These are phyloP conservation scores for Anisodus tanguticus DNA, from an alignment of 257 asterid genomes.

Conservation along the genomic window DNA sequence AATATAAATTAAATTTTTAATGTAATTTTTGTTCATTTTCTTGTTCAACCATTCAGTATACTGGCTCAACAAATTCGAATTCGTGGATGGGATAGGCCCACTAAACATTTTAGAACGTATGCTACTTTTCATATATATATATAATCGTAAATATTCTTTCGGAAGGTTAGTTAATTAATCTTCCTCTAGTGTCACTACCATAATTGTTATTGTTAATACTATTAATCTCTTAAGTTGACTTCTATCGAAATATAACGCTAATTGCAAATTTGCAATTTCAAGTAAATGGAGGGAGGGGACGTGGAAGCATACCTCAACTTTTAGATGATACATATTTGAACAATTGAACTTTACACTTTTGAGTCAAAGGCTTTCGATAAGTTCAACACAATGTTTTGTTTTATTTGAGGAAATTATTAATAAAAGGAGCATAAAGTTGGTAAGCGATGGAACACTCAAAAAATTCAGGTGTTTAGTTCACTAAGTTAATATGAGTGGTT, in stretches of 20 bases:
- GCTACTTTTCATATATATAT: no score
- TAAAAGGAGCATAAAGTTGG: constrained; percentile 16
- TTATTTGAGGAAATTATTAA: not conserved
- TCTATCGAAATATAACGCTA: not conserved
- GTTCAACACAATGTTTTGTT: not conserved
- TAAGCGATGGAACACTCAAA: not conserved
- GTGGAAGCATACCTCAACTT: not conserved
- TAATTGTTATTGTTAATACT: no score
- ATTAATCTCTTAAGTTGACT: not conserved
- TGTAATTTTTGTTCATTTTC: no score
- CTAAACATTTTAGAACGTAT: no score
- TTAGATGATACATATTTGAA: constrained; percentile 10
- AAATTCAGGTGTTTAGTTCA: not conserved
- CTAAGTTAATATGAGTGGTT: not conserved
- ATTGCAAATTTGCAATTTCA: not conserved
- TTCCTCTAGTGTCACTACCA: no score
- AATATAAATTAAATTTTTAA: no score
- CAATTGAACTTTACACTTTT: not conserved
- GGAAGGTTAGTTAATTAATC: no score
- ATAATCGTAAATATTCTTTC: no score
- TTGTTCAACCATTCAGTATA: no score
- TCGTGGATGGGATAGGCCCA: no score
- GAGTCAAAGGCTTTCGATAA: not conserved
- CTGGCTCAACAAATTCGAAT: no score
- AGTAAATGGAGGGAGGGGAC: not conserved